A percentile compares a stretch with the other conserved stretches of the same genome.
phyloP scores from a whole-genome alignment of 2,329 filamentous ascomycete genomes.

The Neopestalotiopsis clavispora region DNA sequence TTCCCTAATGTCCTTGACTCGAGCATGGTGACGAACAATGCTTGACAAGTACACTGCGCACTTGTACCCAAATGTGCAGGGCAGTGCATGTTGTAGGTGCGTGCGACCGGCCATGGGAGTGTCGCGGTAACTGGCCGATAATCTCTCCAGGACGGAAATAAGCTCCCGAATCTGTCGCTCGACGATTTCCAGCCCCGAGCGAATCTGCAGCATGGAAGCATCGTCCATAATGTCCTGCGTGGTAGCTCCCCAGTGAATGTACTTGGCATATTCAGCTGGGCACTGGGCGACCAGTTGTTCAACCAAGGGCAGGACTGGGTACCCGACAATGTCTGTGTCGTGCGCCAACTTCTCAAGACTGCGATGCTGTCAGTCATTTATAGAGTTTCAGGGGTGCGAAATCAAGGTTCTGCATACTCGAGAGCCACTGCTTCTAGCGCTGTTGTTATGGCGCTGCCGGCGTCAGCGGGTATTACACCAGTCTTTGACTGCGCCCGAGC shows the following conservation, averaged over 20 bases:
- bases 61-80: constrained; percentile 63
- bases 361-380: constrained; percentile 23
- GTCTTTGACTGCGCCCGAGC: constrained; percentile 54
- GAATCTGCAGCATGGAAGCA: constrained; percentile 58
- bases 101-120: constrained; percentile 62
- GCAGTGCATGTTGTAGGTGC: constrained; percentile 61
- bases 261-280: constrained; percentile 40
- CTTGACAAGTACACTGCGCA: constrained; percentile 59
- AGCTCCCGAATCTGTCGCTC: constrained; percentile 48
- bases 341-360: constrained; percentile 6
- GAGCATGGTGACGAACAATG: constrained; percentile 51
- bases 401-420: neutral
- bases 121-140: constrained; percentile 52
- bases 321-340: constrained; percentile 57
- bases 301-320: constrained; percentile 57
- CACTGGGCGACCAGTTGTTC: constrained; percentile 46
- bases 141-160: constrained; percentile 43
- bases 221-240: constrained; percentile 66
- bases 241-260: constrained; percentile 63
- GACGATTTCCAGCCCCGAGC: constrained; percentile 52
- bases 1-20: constrained; percentile 50
- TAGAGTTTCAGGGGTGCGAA: neutral
- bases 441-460: constrained; percentile 40
- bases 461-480: constrained; percentile 48
- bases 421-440: constrained; percentile 21